Percentiles rank a stretch among this genome's conserved stretches.
These are phyloP conservation scores for Fusarium mexicanum DNA, from an alignment of 2,329 filamentous ascomycete species.

Conservation along the genomic window DNA sequence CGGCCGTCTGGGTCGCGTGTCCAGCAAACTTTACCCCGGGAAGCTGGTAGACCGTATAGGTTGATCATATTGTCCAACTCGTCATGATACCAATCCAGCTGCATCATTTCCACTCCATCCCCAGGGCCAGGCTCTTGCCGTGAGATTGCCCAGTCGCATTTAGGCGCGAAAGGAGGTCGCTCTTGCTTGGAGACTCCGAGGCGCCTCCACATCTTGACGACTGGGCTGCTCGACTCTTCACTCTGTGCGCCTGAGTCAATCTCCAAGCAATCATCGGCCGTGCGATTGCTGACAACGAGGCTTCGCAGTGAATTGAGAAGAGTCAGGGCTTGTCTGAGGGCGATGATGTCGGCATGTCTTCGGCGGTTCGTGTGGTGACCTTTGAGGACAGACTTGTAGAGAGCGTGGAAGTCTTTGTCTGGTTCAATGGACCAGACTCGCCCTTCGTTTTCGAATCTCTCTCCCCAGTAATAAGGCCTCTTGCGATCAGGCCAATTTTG, in stretches of 20 bases:
- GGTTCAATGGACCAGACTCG: not conserved
- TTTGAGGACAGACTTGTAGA: fast-evolving
- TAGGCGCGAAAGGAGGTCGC: not conserved
- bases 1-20: too few species aligned
- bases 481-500: fast-evolving
- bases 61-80: not conserved
- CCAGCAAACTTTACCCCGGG: too few species aligned
- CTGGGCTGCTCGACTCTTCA: not conserved
- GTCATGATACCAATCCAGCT: not conserved
- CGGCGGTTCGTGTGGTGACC: not conserved
- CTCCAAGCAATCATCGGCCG: not conserved
- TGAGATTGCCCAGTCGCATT: not conserved
- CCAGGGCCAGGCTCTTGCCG: too few species aligned
- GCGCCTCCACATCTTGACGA: not conserved
- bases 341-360: not conserved
- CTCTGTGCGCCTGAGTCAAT: not conserved
- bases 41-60: not conserved
- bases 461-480: fast-evolving
- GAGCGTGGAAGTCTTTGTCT: fast-evolving
- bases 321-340: not conserved
- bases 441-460: fast-evolving
- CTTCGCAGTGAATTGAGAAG: not conserved
- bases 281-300: not conserved
- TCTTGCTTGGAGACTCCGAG: fast-evolving
- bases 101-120: not conserved